Evolutionary conservation across 208 protist genomes (phyloP).

Genomic region (Trypanosoma vivax): DNA sequence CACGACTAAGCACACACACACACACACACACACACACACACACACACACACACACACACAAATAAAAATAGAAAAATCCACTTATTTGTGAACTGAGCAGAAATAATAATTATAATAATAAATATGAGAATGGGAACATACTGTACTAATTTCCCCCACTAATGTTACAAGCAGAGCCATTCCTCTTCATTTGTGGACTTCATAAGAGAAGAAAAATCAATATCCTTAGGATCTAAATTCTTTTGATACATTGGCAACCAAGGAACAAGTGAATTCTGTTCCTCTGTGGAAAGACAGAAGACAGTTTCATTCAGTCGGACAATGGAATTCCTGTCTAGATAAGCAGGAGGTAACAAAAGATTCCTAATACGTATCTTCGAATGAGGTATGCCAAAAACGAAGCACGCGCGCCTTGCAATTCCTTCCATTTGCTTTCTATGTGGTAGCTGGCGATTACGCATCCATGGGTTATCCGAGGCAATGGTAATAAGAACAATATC

Average conservation of each 20-base stretch:
- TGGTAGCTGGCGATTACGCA: constrained; percentile 72
- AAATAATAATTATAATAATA: background rate
- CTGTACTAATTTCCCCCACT: background rate
- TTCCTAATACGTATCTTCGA: constrained; percentile 64
- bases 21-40: too few species aligned
- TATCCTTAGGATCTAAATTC: constrained; percentile 60
- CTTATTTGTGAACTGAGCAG: background rate
- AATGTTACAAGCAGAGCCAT: constrained; percentile 67
- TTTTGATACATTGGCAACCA: constrained; percentile 70
- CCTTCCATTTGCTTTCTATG: constrained; percentile 81
- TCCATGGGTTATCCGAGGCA: constrained; percentile 75
- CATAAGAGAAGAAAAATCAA: constrained; percentile 64
- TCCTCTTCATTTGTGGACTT: constrained; percentile 66
- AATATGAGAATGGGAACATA: background rate
- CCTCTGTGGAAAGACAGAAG: constrained; percentile 23
- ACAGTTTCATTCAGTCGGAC: constrained; percentile 47
- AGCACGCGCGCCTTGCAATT: constrained; percentile 64
- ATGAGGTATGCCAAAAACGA: constrained; percentile 73
- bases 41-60: too few species aligned
- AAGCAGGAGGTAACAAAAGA: constrained; percentile 66
- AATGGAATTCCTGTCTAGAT: constrained; percentile 66
- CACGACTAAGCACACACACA: background rate
- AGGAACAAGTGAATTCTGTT: constrained; percentile 28
- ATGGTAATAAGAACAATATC: constrained; percentile 79
- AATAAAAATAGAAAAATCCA: too few species aligned